A percentile compares a stretch with the other conserved stretches of the same genome.
These are phyloP conservation scores for Pezicula neosporulosa DNA, from an alignment of 2,329 filamentous ascomycete species.

Conservation along the genomic window DNA sequence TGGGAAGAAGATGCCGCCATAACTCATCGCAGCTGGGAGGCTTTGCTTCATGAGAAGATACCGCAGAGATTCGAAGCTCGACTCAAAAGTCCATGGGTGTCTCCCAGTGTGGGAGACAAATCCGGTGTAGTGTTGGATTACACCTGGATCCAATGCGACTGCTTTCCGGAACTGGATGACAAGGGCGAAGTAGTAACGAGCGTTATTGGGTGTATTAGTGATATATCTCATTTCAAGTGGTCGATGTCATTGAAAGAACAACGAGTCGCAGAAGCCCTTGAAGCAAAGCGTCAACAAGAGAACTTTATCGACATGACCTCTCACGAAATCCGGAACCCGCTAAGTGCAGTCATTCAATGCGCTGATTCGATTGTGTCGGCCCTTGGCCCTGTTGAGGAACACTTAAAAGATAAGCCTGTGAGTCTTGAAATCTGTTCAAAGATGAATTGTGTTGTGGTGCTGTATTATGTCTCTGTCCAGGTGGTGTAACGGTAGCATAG, in stretches of 20 bases:
- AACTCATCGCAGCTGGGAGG: slow-evolving; percentile 58
- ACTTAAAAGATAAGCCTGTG: slow-evolving; percentile 35
- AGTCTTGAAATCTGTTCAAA: no score
- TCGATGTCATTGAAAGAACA: slow-evolving; percentile 75
- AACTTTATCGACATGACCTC: slow-evolving; percentile 69
- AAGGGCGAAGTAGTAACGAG: not conserved
- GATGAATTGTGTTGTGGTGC: no score
- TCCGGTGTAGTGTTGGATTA: not conserved
- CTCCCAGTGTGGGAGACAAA: not conserved
- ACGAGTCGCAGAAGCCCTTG: slow-evolving; percentile 73
- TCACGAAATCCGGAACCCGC: slow-evolving; percentile 73
- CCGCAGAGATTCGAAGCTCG: slow-evolving; percentile 68
- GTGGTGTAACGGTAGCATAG: no score
- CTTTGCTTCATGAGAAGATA: slow-evolving; percentile 55
- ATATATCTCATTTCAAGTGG: slow-evolving; percentile 80
- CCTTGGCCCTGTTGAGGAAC: slow-evolving; percentile 19
- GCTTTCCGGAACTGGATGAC: not conserved
- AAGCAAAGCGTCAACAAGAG: slow-evolving; percentile 68
- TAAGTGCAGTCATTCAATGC: slow-evolving; percentile 71
- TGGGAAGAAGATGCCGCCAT: slow-evolving; percentile 57
- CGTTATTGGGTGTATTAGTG: slow-evolving; percentile 25
- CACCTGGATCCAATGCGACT: not conserved
- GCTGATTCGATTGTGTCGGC: slow-evolving; percentile 61
- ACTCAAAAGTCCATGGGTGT: slow-evolving; percentile 51
- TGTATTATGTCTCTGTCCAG: no score